Evolutionary conservation across 169 alveolate genomes (phyloP).

Genomic region (Eimeria tenella): DNA sequence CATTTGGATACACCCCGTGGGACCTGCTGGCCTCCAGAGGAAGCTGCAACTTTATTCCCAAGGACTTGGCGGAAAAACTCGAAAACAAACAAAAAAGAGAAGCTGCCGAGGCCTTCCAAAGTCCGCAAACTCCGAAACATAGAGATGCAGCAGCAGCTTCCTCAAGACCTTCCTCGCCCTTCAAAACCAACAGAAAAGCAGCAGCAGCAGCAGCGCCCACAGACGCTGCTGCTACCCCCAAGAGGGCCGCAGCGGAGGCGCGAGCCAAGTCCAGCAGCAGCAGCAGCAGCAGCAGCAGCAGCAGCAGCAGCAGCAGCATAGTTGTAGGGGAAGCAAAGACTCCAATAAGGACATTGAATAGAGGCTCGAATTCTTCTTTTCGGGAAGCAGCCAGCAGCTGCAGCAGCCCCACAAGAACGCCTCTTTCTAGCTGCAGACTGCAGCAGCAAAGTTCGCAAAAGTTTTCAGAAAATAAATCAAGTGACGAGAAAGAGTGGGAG

Average conservation of each 20-base stretch:
- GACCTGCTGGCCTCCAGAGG: background rate
- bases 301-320: conserved; percentile 30
- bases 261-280: background rate
- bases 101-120: background rate
- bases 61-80: background rate
- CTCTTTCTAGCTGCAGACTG: background rate
- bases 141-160: background rate
- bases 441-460: background rate
- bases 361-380: too few species aligned
- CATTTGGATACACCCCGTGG: conserved; percentile 34
- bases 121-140: background rate
- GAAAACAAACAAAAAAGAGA: background rate
- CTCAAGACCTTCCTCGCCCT: too few species aligned
- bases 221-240: background rate
- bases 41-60: background rate
- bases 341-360: background rate
- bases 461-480: too few species aligned
- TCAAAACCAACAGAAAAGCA: background rate
- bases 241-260: background rate
- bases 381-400: background rate
- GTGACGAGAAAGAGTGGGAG: background rate
- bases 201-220: background rate
- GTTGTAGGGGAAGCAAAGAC: background rate
- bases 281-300: conserved; percentile 42
- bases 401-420: background rate